A percentile compares a stretch with the other conserved stretches of the same genome.
Evolutionary conservation across 345 rosid genomes (phyloP).

Genomic region (Lepidium didymum): DNA sequence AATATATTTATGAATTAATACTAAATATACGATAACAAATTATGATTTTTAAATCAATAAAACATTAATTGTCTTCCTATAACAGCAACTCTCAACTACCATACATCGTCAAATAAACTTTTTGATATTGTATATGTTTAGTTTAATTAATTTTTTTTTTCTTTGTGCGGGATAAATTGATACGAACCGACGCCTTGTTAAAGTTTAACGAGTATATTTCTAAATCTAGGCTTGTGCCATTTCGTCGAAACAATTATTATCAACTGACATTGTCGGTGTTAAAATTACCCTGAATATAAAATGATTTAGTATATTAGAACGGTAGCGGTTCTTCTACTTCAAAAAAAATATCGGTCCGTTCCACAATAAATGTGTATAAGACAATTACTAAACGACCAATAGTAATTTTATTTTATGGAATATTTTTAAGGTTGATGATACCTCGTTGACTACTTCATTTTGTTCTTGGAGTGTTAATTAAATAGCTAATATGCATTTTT

Average conservation of each 20-base stretch:
- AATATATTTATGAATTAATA: too few relatives aligned
- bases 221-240: background rate
- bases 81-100: too few relatives aligned
- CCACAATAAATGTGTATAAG: background rate
- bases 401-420: background rate
- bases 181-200: too few relatives aligned
- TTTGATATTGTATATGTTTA: too few relatives aligned
- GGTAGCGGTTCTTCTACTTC: background rate
- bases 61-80: too few relatives aligned
- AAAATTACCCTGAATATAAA: too few relatives aligned
- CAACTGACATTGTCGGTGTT: slow-evolving; percentile 2
- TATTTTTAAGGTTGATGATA: background rate
- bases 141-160: too few relatives aligned
- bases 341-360: background rate
- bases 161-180: too few relatives aligned
- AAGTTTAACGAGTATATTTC: background rate
- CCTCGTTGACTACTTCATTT: background rate
- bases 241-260: background rate
- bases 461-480: background rate
- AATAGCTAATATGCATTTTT: background rate
- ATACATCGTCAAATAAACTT: too few relatives aligned
- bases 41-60: too few relatives aligned
- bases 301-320: too few relatives aligned
- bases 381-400: background rate
- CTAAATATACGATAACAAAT: too few relatives aligned